Conservation (phyloP, 352 stramenopile genomes). For the Pythium myriotylum region DNA sequence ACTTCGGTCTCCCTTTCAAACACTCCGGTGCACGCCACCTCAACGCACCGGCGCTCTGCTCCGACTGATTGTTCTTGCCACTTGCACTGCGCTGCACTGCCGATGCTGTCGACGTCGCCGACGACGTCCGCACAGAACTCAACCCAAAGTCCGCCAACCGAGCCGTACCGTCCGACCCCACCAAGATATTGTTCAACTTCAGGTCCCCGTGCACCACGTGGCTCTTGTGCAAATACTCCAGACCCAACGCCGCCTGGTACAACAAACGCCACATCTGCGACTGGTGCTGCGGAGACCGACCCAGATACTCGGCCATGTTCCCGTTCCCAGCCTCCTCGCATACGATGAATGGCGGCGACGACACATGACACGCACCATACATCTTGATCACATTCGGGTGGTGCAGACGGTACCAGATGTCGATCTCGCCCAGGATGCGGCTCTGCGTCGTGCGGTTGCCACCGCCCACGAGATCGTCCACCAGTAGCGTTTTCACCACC, state of each 20-base stretch:
- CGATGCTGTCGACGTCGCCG: no score
- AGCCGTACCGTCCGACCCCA: conserved; percentile 26
- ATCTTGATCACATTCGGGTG: no score
- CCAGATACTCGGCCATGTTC: conserved; percentile 31
- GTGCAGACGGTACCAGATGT: no score
- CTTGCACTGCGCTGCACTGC: no score
- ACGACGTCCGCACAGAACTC: no score
- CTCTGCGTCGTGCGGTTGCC: not conserved
- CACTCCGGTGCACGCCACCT: conserved; percentile 38
- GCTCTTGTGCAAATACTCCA: conserved; percentile 49
- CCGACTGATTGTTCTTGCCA: no score
- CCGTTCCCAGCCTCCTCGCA: no score
- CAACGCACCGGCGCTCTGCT: no score
- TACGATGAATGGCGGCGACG: no score
- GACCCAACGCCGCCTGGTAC: no score
- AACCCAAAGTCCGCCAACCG: conserved; percentile 36
- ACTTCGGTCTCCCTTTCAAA: conserved; percentile 18
- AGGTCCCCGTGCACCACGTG: conserved; percentile 75
- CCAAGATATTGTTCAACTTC: conserved; percentile 51
- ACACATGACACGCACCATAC: no score
- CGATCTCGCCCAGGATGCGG: conserved; percentile 19
- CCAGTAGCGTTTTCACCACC: conserved; percentile 37
- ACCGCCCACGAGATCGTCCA: conserved; percentile 1
- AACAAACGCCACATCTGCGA: conserved; percentile 23
- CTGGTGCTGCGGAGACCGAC: conserved; percentile 23